These are phyloP conservation scores for Hyaloscypha bicolor DNA, from an alignment of 495 filamentous ascomycete species.

Conservation along the genomic window DNA sequence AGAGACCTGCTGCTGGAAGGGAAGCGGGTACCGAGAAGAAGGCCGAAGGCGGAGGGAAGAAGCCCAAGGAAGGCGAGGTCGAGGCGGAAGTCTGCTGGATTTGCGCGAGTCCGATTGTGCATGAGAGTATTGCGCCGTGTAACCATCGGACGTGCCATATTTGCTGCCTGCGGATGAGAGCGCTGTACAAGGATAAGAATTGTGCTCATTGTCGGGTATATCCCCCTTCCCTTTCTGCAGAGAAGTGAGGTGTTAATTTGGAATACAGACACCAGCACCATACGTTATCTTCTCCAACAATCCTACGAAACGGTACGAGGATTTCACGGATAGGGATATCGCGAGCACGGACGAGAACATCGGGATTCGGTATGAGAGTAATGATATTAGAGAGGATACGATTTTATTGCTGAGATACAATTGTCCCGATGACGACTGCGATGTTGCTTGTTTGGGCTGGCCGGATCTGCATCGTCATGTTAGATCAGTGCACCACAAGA, in stretches of 20 bases:
- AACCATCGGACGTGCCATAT: conserved; percentile 97
- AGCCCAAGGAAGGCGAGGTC: conserved; percentile 48
- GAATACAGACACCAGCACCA: conserved; percentile 67
- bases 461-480: conserved; percentile 93
- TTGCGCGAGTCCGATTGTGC: conserved; percentile 83
- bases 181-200: conserved; percentile 91
- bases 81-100: conserved; percentile 94
- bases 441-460: conserved; percentile 90
- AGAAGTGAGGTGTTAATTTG: neutral
- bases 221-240: conserved; percentile 8
- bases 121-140: conserved; percentile 86
- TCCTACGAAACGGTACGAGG: conserved; percentile 75
- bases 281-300: conserved; percentile 93
- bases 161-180: conserved; percentile 84
- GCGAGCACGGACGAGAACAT: conserved; percentile 76
- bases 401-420: conserved; percentile 90
- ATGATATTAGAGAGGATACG: conserved; percentile 86
- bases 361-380: conserved; percentile 85
- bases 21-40: neutral
- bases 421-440: conserved; percentile 83
- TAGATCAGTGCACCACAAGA: conserved; percentile 73
- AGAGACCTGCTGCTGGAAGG: neutral
- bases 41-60: neutral
- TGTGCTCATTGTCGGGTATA: conserved; percentile 92
- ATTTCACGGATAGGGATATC: conserved; percentile 74